Percentiles rank a stretch among this genome's conserved stretches.
phyloP scores from a whole-genome alignment of 495 filamentous ascomycete species.

The Neohortaea acidophila region DNA sequence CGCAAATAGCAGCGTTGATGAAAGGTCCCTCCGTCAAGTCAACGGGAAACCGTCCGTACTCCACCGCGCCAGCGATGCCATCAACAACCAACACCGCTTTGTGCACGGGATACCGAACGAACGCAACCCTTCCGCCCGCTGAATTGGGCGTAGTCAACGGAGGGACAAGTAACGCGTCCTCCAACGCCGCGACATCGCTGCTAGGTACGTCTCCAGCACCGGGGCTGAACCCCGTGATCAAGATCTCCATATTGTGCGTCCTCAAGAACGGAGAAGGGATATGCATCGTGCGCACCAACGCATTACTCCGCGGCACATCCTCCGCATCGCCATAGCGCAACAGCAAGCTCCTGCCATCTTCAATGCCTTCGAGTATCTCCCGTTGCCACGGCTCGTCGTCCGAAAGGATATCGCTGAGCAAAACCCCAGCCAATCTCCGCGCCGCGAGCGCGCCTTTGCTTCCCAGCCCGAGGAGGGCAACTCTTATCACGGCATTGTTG shows the following conservation, averaged over 20 bases:
- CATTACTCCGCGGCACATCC: conserved; percentile 27
- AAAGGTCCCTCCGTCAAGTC: conserved; percentile 21
- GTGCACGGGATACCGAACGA: conserved; percentile 73
- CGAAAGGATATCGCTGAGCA: conserved; percentile 66
- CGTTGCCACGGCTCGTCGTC: conserved; percentile 54
- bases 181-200: conserved; percentile 13
- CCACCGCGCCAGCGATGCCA: conserved; percentile 41
- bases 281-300: conserved; percentile 39
- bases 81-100: conserved; percentile 60
- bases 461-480: conserved; percentile 39
- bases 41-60: conserved; percentile 30
- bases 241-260: conserved; percentile 57
- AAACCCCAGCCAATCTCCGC: conserved; percentile 47
- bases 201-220: too few species aligned
- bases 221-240: conserved; percentile 44
- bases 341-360: conserved; percentile 38
- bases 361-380: conserved; percentile 32
- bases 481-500: conserved; percentile 45
- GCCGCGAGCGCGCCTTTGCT: conserved; percentile 22
- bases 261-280: conserved; percentile 57
- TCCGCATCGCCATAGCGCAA: conserved; percentile 41
- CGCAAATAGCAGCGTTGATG: conserved; percentile 41
- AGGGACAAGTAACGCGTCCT: conserved; percentile 55
- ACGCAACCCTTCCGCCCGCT: conserved; percentile 40
- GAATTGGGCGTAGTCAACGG: conserved; percentile 52